Conservation (phyloP, 176 grass and related monocot genomes). For the Eragrostis nindensis region DNA sequence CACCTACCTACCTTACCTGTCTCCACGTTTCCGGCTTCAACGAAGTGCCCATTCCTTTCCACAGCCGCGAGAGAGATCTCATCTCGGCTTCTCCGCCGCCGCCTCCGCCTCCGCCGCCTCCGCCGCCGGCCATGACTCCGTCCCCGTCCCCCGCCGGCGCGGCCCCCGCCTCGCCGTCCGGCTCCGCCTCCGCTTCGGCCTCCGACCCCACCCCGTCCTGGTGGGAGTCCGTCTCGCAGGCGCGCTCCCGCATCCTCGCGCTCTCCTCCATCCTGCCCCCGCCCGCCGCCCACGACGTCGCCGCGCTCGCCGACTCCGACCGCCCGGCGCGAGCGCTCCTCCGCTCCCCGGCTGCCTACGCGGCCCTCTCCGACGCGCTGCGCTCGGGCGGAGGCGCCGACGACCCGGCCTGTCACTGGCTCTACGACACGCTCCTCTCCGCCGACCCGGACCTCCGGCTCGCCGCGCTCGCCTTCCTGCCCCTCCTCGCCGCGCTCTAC, state of each 20-base stretch:
- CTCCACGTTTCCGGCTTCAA: neutral
- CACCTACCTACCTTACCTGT: neutral
- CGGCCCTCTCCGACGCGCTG: conserved; percentile 68
- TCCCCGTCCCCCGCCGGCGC: conserved; percentile 35
- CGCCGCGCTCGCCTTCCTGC: conserved; percentile 81
- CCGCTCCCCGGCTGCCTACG: conserved; percentile 61
- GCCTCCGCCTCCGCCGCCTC: conserved; percentile 25
- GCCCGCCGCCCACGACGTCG: conserved; percentile 45
- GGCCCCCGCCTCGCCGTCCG: conserved; percentile 46
- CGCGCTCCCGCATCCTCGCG: conserved; percentile 72
- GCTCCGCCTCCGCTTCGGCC: conserved; percentile 28
- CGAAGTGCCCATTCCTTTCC: neutral
- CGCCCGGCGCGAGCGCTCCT: conserved; percentile 83
- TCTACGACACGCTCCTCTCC: conserved; percentile 95
- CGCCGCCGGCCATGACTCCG: conserved; percentile 47
- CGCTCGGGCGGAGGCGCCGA: conserved; percentile 75
- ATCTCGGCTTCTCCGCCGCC: conserved; percentile 37
- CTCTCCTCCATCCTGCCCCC: conserved; percentile 66
- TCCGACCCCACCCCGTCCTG: conserved; percentile 66
- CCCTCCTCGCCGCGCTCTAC: conserved; percentile 90
- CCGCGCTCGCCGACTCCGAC: conserved; percentile 88
- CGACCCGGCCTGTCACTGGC: conserved; percentile 90
- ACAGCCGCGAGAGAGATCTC: conserved; percentile 28
- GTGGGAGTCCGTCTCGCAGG: conserved; percentile 92
- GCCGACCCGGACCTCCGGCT: conserved; percentile 92